phyloP scores from a whole-genome alignment of 352 stramenopile species.

The Aphanomyces cochlioides region DNA sequence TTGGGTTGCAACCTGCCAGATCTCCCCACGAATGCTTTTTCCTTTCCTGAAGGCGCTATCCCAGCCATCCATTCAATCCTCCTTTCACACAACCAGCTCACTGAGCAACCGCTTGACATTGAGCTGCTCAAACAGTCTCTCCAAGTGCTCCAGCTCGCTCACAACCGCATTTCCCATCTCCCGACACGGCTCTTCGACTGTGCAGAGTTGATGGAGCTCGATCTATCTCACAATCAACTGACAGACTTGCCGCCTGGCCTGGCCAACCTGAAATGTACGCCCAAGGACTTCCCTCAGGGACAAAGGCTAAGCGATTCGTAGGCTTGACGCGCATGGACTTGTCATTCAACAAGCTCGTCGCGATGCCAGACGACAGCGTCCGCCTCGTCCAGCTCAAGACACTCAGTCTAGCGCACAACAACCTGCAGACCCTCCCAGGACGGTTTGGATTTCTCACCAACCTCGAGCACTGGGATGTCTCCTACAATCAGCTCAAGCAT shows the following conservation, averaged over 20 bases:
- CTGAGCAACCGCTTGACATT: slow-evolving; percentile 36
- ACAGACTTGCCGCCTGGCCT: slow-evolving; percentile 44
- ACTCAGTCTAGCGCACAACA: slow-evolving; percentile 48
- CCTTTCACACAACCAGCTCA: slow-evolving; percentile 45
- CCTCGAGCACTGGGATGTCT: slow-evolving; percentile 44
- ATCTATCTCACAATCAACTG: slow-evolving; percentile 45
- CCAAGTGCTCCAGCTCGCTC: slow-evolving; percentile 35
- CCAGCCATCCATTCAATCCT: not conserved
- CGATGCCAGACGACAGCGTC: slow-evolving; percentile 43
- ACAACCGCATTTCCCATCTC: slow-evolving; percentile 35
- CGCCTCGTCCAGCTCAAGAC: slow-evolving; percentile 38
- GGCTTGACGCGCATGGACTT: slow-evolving; percentile 44
- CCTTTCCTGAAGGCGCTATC: not conserved
- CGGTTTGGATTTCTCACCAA: slow-evolving; percentile 40
- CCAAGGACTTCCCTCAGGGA: too few relatives aligned
- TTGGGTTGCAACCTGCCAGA: not conserved
- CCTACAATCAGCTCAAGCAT: slow-evolving; percentile 44
- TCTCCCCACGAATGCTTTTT: not conserved
- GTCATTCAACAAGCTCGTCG: slow-evolving; percentile 44
- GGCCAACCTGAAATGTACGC: slow-evolving; percentile 45
- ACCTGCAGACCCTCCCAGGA: slow-evolving; percentile 42
- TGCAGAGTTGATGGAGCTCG: slow-evolving; percentile 40
- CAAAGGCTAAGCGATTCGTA: slow-evolving; percentile 38
- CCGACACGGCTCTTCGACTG: slow-evolving; percentile 13
- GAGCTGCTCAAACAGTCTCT: slow-evolving; percentile 52